Evolutionary conservation across 345 rosid genomes (phyloP).

Genomic region (Litchi chinensis): DNA sequence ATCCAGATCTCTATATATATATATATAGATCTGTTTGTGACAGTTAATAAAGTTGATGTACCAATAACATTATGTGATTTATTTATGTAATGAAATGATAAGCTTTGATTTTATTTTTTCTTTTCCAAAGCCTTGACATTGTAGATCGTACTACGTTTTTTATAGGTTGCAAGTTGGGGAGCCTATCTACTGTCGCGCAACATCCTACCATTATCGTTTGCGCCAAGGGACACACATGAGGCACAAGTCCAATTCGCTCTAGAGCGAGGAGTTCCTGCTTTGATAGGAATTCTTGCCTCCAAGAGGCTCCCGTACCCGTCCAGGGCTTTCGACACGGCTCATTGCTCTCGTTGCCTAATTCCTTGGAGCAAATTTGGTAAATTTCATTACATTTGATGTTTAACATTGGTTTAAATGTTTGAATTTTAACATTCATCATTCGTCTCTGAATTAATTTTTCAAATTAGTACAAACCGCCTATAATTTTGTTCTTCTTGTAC

Average conservation of each 20-base stretch:
- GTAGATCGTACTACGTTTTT: neutral
- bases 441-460: too few species aligned
- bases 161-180: constrained; percentile 76
- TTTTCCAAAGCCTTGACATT: neutral
- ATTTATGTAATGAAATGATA: too few species aligned
- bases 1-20: too few species aligned
- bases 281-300: constrained; percentile 61
- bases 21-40: too few species aligned
- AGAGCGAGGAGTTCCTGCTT: constrained; percentile 76
- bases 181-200: constrained; percentile 55
- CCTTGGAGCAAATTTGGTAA: constrained; percentile 62
- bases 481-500: neutral
- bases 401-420: too few species aligned
- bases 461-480: too few species aligned
- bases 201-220: constrained; percentile 59
- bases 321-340: constrained; percentile 74
- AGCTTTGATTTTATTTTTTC: too few species aligned
- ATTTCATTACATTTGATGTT: neutral
- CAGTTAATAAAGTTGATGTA: too few species aligned
- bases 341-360: constrained; percentile 79
- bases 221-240: constrained; percentile 73
- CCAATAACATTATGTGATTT: too few species aligned
- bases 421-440: too few species aligned
- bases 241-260: constrained; percentile 77
- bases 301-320: constrained; percentile 66